A percentile compares a stretch with the other conserved stretches of the same genome.
phyloP scores from a whole-genome alignment of 2,329 filamentous ascomycete genomes.

The Fusarium sp. region DNA sequence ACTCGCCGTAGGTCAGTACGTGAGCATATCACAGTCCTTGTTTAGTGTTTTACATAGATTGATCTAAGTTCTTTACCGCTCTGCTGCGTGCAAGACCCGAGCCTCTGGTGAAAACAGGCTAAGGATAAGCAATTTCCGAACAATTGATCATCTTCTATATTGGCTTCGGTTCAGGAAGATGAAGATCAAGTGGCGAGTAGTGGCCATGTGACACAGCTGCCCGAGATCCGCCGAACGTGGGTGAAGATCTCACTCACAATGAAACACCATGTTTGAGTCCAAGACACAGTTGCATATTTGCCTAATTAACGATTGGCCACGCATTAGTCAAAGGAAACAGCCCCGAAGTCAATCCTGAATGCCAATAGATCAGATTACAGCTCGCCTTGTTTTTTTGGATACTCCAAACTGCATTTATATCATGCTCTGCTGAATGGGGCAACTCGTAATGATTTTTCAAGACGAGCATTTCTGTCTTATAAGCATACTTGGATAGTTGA shows the following conservation, averaged over 20 bases:
- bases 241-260: background rate
- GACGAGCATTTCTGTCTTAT: too few species aligned
- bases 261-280: background rate
- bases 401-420: background rate
- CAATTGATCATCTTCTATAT: background rate
- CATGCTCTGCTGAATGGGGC: background rate
- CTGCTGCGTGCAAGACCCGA: accelerated
- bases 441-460: background rate
- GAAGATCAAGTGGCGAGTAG: background rate
- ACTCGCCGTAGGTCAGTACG: background rate
- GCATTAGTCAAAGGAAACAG: background rate
- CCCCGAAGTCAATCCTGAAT: accelerated
- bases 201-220: background rate
- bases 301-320: background rate
- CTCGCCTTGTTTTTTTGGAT: background rate
- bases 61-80: background rate
- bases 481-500: too few species aligned
- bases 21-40: background rate
- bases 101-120: accelerated
- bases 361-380: background rate
- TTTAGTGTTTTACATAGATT: background rate
- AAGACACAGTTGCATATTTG: background rate
- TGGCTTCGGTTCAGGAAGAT: accelerated
- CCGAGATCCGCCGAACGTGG: background rate
- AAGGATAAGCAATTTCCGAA: accelerated